A percentile compares a stretch with the other conserved stretches of the same genome.
These are phyloP conservation scores for Filosporella fistucella DNA, from an alignment of 495 filamentous ascomycete species.

Conservation along the genomic window DNA sequence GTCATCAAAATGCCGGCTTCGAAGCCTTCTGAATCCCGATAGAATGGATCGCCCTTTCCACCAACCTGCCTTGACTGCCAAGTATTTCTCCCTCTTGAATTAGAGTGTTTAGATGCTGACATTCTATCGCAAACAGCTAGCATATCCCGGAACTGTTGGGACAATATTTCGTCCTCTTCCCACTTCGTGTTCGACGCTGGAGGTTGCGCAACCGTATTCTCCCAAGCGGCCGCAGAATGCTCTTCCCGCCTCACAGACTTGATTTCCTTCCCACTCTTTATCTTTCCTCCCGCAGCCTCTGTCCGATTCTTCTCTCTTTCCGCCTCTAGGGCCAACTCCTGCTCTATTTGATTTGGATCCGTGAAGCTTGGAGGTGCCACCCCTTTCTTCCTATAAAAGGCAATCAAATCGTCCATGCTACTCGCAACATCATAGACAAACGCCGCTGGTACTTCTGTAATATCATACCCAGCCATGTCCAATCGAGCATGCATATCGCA, in stretches of 20 bases:
- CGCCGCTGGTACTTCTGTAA: slow-evolving; percentile 39
- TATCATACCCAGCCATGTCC: slow-evolving; percentile 44
- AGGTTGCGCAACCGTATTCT: no score
- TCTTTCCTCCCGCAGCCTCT: neutral
- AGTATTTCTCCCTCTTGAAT: slow-evolving; percentile 42
- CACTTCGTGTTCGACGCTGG: no score
- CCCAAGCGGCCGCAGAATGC: no score
- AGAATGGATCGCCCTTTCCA: slow-evolving; percentile 57
- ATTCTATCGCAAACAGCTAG: slow-evolving; percentile 37
- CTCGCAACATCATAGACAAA: slow-evolving; percentile 48
- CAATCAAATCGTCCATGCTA: slow-evolving; percentile 38
- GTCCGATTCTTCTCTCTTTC: neutral
- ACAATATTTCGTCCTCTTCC: slow-evolving; percentile 15
- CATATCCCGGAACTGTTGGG: slow-evolving; percentile 21
- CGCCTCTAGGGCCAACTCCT: neutral
- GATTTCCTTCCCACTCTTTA: slow-evolving; percentile 2
- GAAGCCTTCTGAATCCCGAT: slow-evolving; percentile 49
- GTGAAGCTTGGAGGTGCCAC: slow-evolving; percentile 20
- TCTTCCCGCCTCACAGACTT: neutral
- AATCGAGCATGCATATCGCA: slow-evolving; percentile 52
- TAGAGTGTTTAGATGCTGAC: slow-evolving; percentile 29
- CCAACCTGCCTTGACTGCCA: slow-evolving; percentile 56
- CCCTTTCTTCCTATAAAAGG: slow-evolving; percentile 40
- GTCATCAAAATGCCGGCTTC: slow-evolving; percentile 45
- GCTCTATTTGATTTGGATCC: slow-evolving; percentile 36